A percentile compares a stretch with the other conserved stretches of the same genome.
Evolutionary conservation across 495 filamentous ascomycete genomes (phyloP).

Genomic region (Extremus antarcticus): DNA sequence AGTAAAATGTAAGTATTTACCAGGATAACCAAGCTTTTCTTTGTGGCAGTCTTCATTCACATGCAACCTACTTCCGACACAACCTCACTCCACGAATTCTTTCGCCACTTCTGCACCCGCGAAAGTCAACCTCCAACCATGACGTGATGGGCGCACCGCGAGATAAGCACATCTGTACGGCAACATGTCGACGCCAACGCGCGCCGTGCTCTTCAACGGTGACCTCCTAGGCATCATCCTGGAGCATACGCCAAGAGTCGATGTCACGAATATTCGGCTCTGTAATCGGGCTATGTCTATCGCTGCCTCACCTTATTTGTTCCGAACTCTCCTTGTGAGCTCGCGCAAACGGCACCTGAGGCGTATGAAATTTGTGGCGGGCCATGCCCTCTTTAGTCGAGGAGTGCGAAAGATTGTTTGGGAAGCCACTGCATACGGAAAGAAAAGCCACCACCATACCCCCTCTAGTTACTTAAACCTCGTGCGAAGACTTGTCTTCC

Average conservation of each 20-base stretch:
- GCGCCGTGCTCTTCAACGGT: background rate
- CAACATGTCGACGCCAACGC: too few relatives aligned
- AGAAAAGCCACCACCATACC: background rate
- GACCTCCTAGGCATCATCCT: background rate
- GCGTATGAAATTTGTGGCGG: background rate
- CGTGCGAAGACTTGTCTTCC: background rate
- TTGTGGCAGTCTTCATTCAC: too few relatives aligned
- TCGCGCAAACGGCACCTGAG: background rate
- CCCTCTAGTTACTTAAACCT: background rate
- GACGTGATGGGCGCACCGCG: too few relatives aligned
- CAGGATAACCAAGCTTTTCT: too few relatives aligned
- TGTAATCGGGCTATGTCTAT: background rate
- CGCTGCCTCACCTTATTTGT: background rate
- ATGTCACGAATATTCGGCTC: background rate
- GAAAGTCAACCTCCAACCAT: too few relatives aligned
- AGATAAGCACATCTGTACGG: too few relatives aligned
- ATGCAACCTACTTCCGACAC: too few relatives aligned
- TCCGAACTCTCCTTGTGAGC: background rate
- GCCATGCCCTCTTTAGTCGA: background rate
- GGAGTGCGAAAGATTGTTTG: background rate
- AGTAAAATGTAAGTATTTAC: too few relatives aligned
- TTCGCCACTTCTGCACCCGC: too few relatives aligned
- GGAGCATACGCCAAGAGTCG: background rate
- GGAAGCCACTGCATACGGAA: background rate
- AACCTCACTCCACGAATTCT: too few relatives aligned